Conservation (phyloP, 768 basidiomycete species). For the Psilocybe sp. region DNA sequence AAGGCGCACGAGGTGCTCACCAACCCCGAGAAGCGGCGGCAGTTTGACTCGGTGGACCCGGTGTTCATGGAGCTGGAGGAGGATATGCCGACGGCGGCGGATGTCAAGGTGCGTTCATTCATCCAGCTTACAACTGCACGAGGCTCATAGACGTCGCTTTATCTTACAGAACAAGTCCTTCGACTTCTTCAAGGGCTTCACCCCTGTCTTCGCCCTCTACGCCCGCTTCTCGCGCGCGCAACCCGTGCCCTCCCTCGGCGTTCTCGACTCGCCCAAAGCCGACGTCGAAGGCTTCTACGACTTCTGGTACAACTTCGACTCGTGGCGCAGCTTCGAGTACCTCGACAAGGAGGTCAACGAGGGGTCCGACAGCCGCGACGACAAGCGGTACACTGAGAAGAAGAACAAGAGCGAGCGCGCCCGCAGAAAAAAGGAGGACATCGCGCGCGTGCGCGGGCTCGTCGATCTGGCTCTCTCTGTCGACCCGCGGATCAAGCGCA, state of each 20-base stretch:
- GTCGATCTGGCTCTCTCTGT: conserved; percentile 81
- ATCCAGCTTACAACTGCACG: neutral
- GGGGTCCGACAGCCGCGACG: conserved; percentile 85
- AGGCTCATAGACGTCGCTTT: neutral
- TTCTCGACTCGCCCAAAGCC: conserved; percentile 66
- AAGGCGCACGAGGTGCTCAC: conserved; percentile 96
- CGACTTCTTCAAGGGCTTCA: conserved; percentile 72
- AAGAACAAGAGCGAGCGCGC: conserved; percentile 99
- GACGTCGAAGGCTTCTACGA: conserved; percentile 94
- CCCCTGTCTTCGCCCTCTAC: conserved; percentile 86
- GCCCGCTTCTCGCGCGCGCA: conserved; percentile 86
- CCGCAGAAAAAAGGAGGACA: conserved; percentile 96
- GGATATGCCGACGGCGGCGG: conserved; percentile 65
- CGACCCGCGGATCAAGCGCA: conserved; percentile 95
- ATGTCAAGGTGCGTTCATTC: conserved; percentile 47
- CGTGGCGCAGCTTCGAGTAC: conserved; percentile 97
- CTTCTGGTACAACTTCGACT: conserved; percentile 99
- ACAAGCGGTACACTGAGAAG: conserved; percentile 98
- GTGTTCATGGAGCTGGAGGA: conserved; percentile 69
- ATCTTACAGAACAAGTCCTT: conserved; percentile 46
- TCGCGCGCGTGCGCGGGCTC: conserved; percentile 77
- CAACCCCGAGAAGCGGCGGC: conserved; percentile 81
- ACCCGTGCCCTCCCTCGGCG: conserved; percentile 82
- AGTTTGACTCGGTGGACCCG: conserved; percentile 96
- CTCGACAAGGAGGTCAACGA: conserved; percentile 98